Conservation (phyloP, 2,329 filamentous ascomycete species). For the Cladosporium sp. region DNA sequence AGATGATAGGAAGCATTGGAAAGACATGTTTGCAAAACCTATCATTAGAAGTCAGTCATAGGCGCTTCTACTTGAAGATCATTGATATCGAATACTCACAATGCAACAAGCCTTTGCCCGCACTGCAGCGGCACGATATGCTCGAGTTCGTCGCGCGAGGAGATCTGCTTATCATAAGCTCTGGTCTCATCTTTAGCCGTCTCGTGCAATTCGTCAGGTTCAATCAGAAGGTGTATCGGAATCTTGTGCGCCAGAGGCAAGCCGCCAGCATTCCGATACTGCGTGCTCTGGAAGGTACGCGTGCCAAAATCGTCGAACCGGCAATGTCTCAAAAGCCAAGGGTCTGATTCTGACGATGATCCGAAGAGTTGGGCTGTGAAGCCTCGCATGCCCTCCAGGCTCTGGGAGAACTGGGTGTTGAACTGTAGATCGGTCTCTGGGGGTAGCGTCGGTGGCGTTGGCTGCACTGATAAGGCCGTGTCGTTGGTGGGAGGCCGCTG, state of each 20-base stretch:
- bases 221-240: constrained; percentile 10
- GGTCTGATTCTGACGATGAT: constrained; percentile 9
- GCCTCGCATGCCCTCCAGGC: constrained; percentile 9
- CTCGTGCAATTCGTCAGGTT: neutral
- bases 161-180: constrained; percentile 6
- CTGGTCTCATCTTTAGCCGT: constrained; percentile 8
- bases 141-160: constrained; percentile 6
- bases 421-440: constrained; percentile 3
- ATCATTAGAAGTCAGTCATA: neutral
- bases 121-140: constrained; percentile 4
- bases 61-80: too few relatives aligned
- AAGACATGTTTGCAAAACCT: constrained; percentile 8
- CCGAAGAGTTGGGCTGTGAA: constrained; percentile 4
- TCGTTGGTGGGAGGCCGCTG: neutral
- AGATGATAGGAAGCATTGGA: constrained; percentile 11
- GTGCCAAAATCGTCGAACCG: constrained; percentile 15
- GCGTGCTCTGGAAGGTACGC: constrained; percentile 7
- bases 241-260: constrained; percentile 11
- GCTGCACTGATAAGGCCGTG: neutral
- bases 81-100: neutral
- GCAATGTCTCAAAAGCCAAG: constrained; percentile 12
- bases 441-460: neutral
- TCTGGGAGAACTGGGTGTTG: constrained; percentile 15
- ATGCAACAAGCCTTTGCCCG: constrained; percentile 9
- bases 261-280: constrained; percentile 15